Percentiles rank a stretch among this genome's conserved stretches.
phyloP scores from a whole-genome alignment of 805 yeast genomes.

The Metschnikowia lachancei region DNA sequence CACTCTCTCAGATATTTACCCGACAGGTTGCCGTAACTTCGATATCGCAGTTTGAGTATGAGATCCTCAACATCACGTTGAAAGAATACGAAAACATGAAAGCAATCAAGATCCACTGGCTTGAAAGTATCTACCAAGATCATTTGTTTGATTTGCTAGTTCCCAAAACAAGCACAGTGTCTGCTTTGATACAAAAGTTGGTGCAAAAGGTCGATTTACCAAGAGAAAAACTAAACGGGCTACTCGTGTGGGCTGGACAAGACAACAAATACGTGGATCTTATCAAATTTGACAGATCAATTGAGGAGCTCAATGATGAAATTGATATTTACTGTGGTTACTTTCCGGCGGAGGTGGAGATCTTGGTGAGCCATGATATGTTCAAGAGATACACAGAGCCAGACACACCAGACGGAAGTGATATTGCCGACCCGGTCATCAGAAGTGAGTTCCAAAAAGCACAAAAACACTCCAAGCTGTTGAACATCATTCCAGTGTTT shows the following conservation, averaged over 20 bases:
- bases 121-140: slow-evolving; percentile 65
- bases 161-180: slow-evolving; percentile 59
- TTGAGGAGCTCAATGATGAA: slow-evolving; percentile 34
- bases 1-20: slow-evolving; percentile 42
- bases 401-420: slow-evolving; percentile 19
- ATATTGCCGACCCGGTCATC: slow-evolving; percentile 26
- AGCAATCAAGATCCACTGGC: slow-evolving; percentile 64
- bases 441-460: slow-evolving; percentile 17
- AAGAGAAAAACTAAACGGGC: slow-evolving; percentile 43
- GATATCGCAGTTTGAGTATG: slow-evolving; percentile 59
- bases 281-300: slow-evolving; percentile 34
- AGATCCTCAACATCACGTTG: slow-evolving; percentile 69
- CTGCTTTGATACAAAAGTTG: slow-evolving; percentile 53
- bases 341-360: slow-evolving; percentile 43
- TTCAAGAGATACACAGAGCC: slow-evolving; percentile 25
- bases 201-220: slow-evolving; percentile 53
- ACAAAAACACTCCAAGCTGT: slow-evolving; percentile 26
- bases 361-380: slow-evolving; percentile 37
- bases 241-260: slow-evolving; percentile 58
- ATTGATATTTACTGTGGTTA: slow-evolving; percentile 41
- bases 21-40: slow-evolving; percentile 45
- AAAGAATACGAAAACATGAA: slow-evolving; percentile 76
- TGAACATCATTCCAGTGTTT: slow-evolving; percentile 58
- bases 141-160: slow-evolving; percentile 67
- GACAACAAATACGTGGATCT: slow-evolving; percentile 39